These are phyloP conservation scores for Mycena vulgaris DNA, from an alignment of 768 basidiomycete genomes.

Conservation along the genomic window DNA sequence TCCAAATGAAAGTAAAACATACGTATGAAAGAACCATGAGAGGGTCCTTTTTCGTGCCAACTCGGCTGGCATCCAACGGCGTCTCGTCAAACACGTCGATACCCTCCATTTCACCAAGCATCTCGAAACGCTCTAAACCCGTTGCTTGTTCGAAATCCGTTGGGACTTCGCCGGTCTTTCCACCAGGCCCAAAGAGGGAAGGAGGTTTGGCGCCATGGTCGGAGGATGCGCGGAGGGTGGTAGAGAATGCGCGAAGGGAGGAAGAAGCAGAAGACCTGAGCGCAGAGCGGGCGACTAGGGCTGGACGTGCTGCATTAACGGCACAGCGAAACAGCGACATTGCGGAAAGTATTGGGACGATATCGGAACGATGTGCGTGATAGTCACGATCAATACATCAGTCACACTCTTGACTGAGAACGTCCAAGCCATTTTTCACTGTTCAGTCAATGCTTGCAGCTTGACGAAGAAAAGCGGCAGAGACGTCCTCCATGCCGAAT, in stretches of 20 bases:
- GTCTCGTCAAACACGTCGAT: slow-evolving; percentile 91
- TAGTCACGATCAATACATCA: slow-evolving; percentile 2
- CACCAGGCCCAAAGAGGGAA: slow-evolving; percentile 79
- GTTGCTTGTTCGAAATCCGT: slow-evolving; percentile 94
- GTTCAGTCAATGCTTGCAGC: too few relatives aligned
- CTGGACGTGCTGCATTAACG: slow-evolving; percentile 56
- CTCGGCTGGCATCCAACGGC: slow-evolving; percentile 85
- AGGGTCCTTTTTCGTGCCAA: slow-evolving; percentile 91
- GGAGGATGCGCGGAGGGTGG: slow-evolving; percentile 68
- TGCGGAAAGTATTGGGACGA: slow-evolving; percentile 3
- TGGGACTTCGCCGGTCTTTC: slow-evolving; percentile 81
- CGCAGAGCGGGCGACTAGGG: slow-evolving; percentile 55
- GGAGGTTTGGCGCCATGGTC: slow-evolving; percentile 71
- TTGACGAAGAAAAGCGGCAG: too few relatives aligned
- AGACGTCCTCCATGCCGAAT: too few relatives aligned
- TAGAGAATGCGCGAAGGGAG: slow-evolving; percentile 70
- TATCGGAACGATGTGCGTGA: too few relatives aligned
- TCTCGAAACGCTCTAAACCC: slow-evolving; percentile 96
- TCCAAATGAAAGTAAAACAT: slow-evolving; percentile 54
- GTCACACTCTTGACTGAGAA: background rate
- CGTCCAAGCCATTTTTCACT: too few relatives aligned
- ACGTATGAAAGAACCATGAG: slow-evolving; percentile 91
- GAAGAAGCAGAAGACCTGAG: slow-evolving; percentile 49
- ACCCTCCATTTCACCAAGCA: slow-evolving; percentile 91
- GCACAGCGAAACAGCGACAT: slow-evolving; percentile 34